Base-by-base conservation (phyloP, 306 rosid species). In the Gillenia trifoliata region DNA sequence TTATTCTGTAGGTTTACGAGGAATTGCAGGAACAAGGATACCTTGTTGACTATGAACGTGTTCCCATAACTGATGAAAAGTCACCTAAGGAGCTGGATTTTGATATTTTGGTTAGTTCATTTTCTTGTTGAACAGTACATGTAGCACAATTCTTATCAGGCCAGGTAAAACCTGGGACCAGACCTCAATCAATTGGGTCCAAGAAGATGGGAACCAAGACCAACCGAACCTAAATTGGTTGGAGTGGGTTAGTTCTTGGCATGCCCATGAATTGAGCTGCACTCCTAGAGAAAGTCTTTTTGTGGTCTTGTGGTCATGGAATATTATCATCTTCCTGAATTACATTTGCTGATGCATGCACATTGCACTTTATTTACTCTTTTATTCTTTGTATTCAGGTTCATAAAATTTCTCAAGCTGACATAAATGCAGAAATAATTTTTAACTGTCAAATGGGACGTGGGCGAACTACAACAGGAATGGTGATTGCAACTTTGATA, bases 391-490 rank as follows among this genome's bases (percentile, higher is more conserved):
- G 79, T 87, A 75, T 78, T 75, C 84, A 92, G 98, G 98, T 92
- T 71, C 86, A 77, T 76, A 90, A 87, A 90, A 86, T 92, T 85
- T 85, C 93, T 80, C 87, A 84, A 84, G 91, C 87, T 71, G 88
- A 87, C 74, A 83, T 90, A 76, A 88, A 86, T 54, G 88, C 92
- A 50, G 88, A 88, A 77, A 84, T 92, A 76, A 90, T 92, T 76
- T 92, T 92, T 81, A 92, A 92, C 82, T 92, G 98, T 83, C 98
- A 92, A 92, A 92, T 92, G 98, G 98, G 98, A 66, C 98, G 98
- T 64, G 98, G 98, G 59, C 78, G 98, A 66, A 90, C 96, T 75
- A 92, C 98, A 60, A 92, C 98, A 20, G 98, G 98, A 81, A 92
- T 92, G 98, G 98, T 92, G 81, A 87, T 92, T 77, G 92, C 98